These are phyloP conservation scores for Neoscytalidium dimidiatum DNA, from an alignment of 2,329 filamentous ascomycete genomes.

Conservation along the genomic window DNA sequence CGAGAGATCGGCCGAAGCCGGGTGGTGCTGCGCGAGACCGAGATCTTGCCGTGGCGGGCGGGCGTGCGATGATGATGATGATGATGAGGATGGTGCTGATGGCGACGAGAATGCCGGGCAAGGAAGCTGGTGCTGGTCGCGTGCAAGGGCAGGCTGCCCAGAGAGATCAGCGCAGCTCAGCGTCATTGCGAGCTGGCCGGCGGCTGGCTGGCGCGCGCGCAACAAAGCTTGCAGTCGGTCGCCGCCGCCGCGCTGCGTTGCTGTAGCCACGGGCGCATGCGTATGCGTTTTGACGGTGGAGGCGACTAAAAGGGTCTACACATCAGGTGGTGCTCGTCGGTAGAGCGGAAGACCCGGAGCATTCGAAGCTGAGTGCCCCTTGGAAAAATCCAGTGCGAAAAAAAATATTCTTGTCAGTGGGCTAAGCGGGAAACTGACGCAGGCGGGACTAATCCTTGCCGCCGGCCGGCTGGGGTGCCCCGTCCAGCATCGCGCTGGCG, in stretches of 20 bases:
- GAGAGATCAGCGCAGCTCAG: neutral
- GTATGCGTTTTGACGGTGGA: neutral
- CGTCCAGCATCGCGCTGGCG: neutral
- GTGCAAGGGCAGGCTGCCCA: neutral
- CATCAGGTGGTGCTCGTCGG: neutral
- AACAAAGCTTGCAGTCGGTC: neutral
- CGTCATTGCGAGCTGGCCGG: neutral
- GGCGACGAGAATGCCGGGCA: too few relatives aligned
- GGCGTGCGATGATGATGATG: neutral
- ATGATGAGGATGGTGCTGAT: neutral
- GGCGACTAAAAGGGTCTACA: neutral
- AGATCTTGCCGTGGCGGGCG: neutral
- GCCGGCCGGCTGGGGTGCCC: too few relatives aligned
- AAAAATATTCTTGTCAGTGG: neutral
- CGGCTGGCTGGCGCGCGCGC: neutral
- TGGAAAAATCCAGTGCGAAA: neutral
- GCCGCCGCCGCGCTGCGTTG: neutral
- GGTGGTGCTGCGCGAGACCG: neutral
- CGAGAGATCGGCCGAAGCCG: conserved; percentile 6
- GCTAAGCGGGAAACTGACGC: neutral
- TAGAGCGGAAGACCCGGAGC: neutral
- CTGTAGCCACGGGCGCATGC: neutral
- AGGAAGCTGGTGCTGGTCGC: neutral
- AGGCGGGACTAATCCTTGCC: too few relatives aligned
- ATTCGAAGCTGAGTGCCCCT: neutral